Percentiles rank a stretch among this genome's conserved stretches.
phyloP scores from a whole-genome alignment of 129 eudicot genomes.

The Smallanthus sonchifolius region DNA sequence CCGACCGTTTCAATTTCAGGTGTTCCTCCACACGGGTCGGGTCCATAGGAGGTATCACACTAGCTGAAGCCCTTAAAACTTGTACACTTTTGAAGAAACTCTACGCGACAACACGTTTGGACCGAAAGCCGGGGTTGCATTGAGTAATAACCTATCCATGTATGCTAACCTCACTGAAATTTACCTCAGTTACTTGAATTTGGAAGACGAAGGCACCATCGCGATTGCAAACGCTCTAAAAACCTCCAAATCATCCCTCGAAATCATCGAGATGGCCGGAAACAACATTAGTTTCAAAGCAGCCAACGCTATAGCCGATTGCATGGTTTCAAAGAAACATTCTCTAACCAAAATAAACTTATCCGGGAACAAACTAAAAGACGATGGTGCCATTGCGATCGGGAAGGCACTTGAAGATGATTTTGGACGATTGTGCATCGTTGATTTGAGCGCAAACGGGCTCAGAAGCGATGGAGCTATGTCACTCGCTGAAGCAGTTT shows the following conservation, averaged over 20 bases:
- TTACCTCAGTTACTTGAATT: slow-evolving; percentile 61
- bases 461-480: slow-evolving; percentile 52
- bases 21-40: slow-evolving; percentile 76
- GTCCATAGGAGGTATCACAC: slow-evolving; percentile 57
- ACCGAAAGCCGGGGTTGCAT: slow-evolving; percentile 47
- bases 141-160: slow-evolving; percentile 41
- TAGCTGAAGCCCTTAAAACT: slow-evolving; percentile 54
- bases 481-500: slow-evolving; percentile 48
- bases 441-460: slow-evolving; percentile 54
- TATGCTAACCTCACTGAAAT: slow-evolving; percentile 48
- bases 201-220: slow-evolving; percentile 55
- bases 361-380: slow-evolving; percentile 70
- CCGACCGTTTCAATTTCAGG: slow-evolving; percentile 30
- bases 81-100: slow-evolving; percentile 56
- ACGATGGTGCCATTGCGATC: slow-evolving; percentile 55
- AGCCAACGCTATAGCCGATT: slow-evolving; percentile 48
- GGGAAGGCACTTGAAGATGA: slow-evolving; percentile 43
- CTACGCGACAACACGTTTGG: slow-evolving; percentile 80
- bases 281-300: slow-evolving; percentile 60
- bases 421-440: slow-evolving; percentile 40
- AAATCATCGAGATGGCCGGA: slow-evolving; percentile 71
- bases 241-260: slow-evolving; percentile 43
- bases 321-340: slow-evolving; percentile 40
- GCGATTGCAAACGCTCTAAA: slow-evolving; percentile 57
- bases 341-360: slow-evolving; percentile 51